Percentiles rank a stretch among this genome's conserved stretches.
These are phyloP conservation scores for Cryptococcus sp. DNA, from an alignment of 1,284 basidiomycete species.

Conservation along the genomic window DNA sequence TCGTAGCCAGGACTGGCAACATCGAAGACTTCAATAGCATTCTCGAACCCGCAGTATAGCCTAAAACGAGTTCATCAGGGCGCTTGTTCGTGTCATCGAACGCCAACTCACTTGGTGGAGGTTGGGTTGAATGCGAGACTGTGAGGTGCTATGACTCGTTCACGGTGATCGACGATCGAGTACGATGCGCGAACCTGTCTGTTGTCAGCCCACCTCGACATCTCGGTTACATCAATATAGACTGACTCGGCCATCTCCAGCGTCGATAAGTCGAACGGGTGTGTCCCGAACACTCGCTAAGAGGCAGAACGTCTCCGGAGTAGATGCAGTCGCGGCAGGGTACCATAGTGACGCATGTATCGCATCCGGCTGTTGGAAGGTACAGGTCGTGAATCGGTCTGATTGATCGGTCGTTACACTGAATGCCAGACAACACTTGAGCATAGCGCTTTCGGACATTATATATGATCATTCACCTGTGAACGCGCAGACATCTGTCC, in stretches of 20 bases:
- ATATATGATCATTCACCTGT: slow-evolving; percentile 27
- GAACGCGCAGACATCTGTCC: slow-evolving; percentile 40
- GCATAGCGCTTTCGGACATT: no score
- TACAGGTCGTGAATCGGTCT: slow-evolving; percentile 6
- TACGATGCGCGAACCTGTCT: slow-evolving; percentile 82
- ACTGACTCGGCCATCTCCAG: slow-evolving; percentile 69
- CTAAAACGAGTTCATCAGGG: slow-evolving; percentile 52
- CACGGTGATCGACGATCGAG: slow-evolving; percentile 83
- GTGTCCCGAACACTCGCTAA: slow-evolving; percentile 74
- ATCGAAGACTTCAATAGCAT: slow-evolving; percentile 86
- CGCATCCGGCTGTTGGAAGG: slow-evolving; percentile 63
- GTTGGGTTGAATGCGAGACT: slow-evolving; percentile 72
- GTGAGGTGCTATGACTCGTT: slow-evolving; percentile 81
- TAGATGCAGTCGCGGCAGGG: slow-evolving; percentile 64
- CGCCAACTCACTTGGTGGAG: slow-evolving; percentile 62
- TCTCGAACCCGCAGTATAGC: slow-evolving; percentile 85
- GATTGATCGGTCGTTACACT: no score
- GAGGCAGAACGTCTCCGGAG: slow-evolving; percentile 74
- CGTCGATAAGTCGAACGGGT: slow-evolving; percentile 79
- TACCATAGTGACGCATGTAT: slow-evolving; percentile 79
- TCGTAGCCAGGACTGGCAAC: slow-evolving; percentile 53
- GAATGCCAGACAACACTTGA: no score
- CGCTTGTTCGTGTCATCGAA: background rate
- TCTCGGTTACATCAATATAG: background rate
- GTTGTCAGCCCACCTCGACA: background rate